Evolutionary conservation across 495 filamentous ascomycete genomes (phyloP).

Genomic region (Rusavskia elegans): DNA sequence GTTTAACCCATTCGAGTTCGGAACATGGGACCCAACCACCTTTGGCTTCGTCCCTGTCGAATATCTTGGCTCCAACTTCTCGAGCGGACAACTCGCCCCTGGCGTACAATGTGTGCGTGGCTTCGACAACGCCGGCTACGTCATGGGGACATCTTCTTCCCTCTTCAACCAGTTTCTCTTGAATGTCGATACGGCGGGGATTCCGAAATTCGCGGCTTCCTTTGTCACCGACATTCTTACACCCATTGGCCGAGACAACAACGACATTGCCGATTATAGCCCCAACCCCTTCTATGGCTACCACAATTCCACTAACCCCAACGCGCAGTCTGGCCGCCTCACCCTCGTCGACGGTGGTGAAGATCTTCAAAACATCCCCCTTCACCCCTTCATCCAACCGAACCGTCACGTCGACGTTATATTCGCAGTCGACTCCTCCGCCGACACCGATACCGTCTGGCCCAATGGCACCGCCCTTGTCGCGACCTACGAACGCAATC

Average conservation of each 20-base stretch:
- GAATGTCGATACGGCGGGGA: slow-evolving; percentile 31
- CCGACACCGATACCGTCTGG: slow-evolving; percentile 62
- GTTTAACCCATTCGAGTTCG: slow-evolving; percentile 81
- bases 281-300: slow-evolving; percentile 78
- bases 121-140: slow-evolving; percentile 71
- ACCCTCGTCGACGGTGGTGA: slow-evolving; percentile 78
- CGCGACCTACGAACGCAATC: slow-evolving; percentile 65
- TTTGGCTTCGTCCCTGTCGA: slow-evolving; percentile 61
- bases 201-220: slow-evolving; percentile 36
- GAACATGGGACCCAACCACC: slow-evolving; percentile 66
- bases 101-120: slow-evolving; percentile 53
- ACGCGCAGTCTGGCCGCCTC: slow-evolving; percentile 36
- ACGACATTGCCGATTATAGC: slow-evolving; percentile 70
- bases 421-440: slow-evolving; percentile 77
- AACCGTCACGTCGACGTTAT: slow-evolving; percentile 70
- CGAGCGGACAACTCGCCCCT: slow-evolving; percentile 40
- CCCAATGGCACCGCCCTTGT: slow-evolving; percentile 77
- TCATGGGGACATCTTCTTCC: slow-evolving; percentile 83
- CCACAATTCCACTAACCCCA: slow-evolving; percentile 45
- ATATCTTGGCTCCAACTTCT: slow-evolving; percentile 72
- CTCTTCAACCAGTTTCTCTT: slow-evolving; percentile 74
- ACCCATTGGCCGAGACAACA: slow-evolving; percentile 33
- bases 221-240: slow-evolving; percentile 39
- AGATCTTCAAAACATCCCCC: slow-evolving; percentile 76
- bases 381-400: slow-evolving; percentile 75